phyloP scores from a whole-genome alignment of 345 rosid genomes.

The Brassica incana region DNA sequence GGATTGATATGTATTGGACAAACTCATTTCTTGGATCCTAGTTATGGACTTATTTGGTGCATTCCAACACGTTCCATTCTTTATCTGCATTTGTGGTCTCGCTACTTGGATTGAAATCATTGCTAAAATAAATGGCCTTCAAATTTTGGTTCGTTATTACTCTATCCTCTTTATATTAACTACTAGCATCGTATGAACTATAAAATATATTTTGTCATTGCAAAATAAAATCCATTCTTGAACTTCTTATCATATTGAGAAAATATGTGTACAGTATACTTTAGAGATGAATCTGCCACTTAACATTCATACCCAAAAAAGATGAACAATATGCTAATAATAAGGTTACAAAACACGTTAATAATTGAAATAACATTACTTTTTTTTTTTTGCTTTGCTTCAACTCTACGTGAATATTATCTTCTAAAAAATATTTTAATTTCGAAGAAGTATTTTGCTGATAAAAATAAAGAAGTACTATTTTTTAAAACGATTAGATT shows the following conservation, averaged over 20 bases:
- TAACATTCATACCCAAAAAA: neutral
- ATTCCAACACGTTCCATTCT: slow-evolving; percentile 20
- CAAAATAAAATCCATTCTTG: neutral
- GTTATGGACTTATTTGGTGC: slow-evolving; percentile 25
- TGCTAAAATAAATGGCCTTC: neutral
- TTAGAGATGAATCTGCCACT: neutral
- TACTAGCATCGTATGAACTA: neutral
- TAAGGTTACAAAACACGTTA: neutral
- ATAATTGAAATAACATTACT: neutral
- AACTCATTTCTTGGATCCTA: neutral
- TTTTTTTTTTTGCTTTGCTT: neutral
- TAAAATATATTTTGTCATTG: neutral
- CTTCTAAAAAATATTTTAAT: neutral
- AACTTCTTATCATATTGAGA: neutral
- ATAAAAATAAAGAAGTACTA: neutral
- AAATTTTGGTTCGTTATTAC: slow-evolving; percentile 7
- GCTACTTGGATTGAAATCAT: slow-evolving; percentile 1
- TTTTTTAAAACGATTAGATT: neutral
- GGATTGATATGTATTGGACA: slow-evolving; percentile 13
- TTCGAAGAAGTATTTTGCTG: neutral
- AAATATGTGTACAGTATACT: neutral
- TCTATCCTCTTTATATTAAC: neutral
- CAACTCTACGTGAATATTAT: neutral
- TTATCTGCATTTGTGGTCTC: slow-evolving; percentile 18
- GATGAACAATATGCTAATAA: neutral